These are phyloP conservation scores for Gloeophyllum trabeum DNA, from an alignment of 768 basidiomycete species.

Conservation along the genomic window DNA sequence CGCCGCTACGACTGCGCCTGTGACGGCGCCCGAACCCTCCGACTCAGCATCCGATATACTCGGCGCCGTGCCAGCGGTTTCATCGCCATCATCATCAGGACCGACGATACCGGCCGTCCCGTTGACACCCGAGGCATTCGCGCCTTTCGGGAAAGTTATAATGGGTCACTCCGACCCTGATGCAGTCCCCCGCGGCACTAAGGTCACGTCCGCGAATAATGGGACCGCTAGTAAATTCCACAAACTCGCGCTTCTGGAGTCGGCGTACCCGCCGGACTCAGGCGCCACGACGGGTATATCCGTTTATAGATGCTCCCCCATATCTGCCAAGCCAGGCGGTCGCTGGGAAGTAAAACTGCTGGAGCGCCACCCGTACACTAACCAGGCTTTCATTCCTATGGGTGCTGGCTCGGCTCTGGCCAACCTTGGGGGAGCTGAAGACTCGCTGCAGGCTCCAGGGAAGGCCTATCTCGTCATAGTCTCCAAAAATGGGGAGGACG, in stretches of 20 bases:
- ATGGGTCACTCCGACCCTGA: slow-evolving; percentile 70
- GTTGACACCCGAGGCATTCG: slow-evolving; percentile 79
- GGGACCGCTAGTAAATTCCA: slow-evolving; percentile 92
- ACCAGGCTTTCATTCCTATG: slow-evolving; percentile 94
- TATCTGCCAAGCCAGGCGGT: slow-evolving; percentile 32
- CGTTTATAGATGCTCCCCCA: slow-evolving; percentile 72
- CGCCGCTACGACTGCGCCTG: neutral
- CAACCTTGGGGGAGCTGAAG: slow-evolving; percentile 23
- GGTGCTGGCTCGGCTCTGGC: slow-evolving; percentile 30
- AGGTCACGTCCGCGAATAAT: slow-evolving; percentile 75
- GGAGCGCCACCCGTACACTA: slow-evolving; percentile 84
- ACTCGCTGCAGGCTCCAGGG: slow-evolving; percentile 36
- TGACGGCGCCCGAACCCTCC: neutral
- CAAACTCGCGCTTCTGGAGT: slow-evolving; percentile 64
- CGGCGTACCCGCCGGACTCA: slow-evolving; percentile 48
- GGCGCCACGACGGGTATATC: slow-evolving; percentile 63
- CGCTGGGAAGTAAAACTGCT: slow-evolving; percentile 56
- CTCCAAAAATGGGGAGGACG: slow-evolving; percentile 66
- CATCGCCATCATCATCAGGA: no score
- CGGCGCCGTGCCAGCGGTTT: neutral
- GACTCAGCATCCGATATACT: neutral
- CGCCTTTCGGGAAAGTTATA: slow-evolving; percentile 82
- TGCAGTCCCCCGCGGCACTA: slow-evolving; percentile 56
- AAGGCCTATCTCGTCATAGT: slow-evolving; percentile 76
- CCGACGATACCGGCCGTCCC: slow-evolving; percentile 44